Evolutionary conservation across 306 rosid genomes (phyloP), one percentile per base, ranked within the genome.

Genomic region (Prinsepia uniflora): DNA sequence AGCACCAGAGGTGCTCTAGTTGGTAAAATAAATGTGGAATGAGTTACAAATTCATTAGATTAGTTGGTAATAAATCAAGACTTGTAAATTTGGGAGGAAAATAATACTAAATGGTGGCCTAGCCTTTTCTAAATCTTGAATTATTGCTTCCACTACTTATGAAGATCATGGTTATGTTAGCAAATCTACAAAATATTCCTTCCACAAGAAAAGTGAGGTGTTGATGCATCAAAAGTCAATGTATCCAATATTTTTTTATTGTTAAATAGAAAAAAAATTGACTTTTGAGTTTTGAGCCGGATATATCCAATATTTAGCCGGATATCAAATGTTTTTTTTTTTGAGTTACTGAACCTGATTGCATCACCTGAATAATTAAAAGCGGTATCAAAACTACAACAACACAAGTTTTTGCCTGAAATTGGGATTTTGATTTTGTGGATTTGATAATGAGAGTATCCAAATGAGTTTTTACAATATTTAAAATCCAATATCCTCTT

Each of bases 111-210:
- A 9, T 58, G 79, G 60, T 40, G 68, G 20, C 53, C 18, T 7
- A 59, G 69, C 14, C 15, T 13, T 13, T 3, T 42, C 52, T 57
- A 50, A 66, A 65, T 50, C 70, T 48, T 48, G 53, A 7, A 64
- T n/a, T 52, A 80, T 69, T 45, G 80, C 80, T 77, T 50, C 66
- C 67, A 43, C 80, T 84, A 83, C 82, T 83, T 40, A 43, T 19
- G 19, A 64, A 72, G 68, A 81, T 80, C 72, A 57, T 75, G 47
- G n/a, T 81, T 75, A 45, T 65, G 68, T 59, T 20, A 41, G 54
- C 44, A 80, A 79, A 83, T 73, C 80, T 47, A 34, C 42, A 14
- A 45, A 60, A 42, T 17, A 43, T 75, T 65, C 65, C 13, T 44
- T 66, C 44, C 43, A 41, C n/a, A 58, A 57, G n/a, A 65, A 8